Conservation (phyloP, 1,284 basidiomycete genomes). For the Tylopilus sp. region DNA sequence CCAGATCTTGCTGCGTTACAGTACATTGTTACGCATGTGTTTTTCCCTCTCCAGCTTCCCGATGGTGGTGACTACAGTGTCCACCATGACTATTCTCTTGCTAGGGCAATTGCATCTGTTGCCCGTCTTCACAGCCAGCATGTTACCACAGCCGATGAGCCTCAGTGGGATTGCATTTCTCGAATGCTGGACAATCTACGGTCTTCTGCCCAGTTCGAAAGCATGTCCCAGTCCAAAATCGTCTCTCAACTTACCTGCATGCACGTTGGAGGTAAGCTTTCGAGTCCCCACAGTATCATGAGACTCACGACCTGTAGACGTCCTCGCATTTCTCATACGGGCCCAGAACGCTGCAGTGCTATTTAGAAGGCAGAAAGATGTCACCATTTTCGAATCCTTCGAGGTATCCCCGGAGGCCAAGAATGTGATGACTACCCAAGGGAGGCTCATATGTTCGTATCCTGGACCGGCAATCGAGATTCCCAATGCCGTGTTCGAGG, state of each 20-base stretch:
- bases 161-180: constrained; percentile 12
- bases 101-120: not conserved
- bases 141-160: not conserved
- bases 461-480: constrained; percentile 34
- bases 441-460: constrained; percentile 23
- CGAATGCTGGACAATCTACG: constrained; percentile 22
- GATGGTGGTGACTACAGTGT: constrained; percentile 13
- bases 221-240: constrained; percentile 1
- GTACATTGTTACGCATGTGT: constrained; percentile 22
- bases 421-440: constrained; percentile 1
- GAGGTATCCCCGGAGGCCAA: constrained; percentile 4
- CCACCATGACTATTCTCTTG: constrained; percentile 7
- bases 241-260: constrained; percentile 15
- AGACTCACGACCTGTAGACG: constrained; percentile 14
- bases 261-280: constrained; percentile 17
- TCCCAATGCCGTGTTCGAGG: constrained; percentile 16
- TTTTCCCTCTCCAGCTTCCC: constrained; percentile 19
- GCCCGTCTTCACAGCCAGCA: not conserved
- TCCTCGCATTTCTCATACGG: constrained; percentile 29
- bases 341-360: constrained; percentile 37
- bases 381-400: constrained; percentile 33
- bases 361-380: constrained; percentile 20
- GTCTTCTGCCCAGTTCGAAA: constrained; percentile 1
- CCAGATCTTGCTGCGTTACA: not conserved
- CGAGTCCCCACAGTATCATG: accelerated